Conservation (phyloP, 2,329 filamentous ascomycete species). For the Pseudogymnoascus sp. region DNA sequence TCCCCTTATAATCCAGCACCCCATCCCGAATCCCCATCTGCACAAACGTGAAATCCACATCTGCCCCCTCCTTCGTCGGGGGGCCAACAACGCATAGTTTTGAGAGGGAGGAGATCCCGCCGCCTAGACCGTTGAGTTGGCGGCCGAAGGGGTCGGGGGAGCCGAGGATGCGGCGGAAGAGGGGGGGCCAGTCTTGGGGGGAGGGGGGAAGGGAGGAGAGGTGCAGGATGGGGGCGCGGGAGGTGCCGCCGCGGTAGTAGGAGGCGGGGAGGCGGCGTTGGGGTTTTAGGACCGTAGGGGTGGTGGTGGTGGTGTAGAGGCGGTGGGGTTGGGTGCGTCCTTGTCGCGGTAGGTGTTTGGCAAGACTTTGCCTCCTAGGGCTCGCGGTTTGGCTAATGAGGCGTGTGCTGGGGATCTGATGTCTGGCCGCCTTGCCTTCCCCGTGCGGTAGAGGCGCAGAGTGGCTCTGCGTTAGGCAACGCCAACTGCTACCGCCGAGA, state of each 20-base stretch:
- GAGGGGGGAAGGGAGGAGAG: conserved; percentile 32
- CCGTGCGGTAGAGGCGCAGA: not conserved
- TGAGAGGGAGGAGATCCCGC: conserved; percentile 58
- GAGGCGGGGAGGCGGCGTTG: conserved; percentile 38
- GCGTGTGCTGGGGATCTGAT: not conserved
- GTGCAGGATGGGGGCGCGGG: conserved; percentile 30
- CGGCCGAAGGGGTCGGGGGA: conserved; percentile 58
- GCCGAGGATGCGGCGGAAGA: conserved; percentile 54
- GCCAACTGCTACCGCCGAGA: not conserved
- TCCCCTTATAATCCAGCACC: conserved; percentile 57
- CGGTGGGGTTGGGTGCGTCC: not conserved
- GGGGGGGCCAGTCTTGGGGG: conserved; percentile 37
- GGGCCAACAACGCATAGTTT: conserved; percentile 61
- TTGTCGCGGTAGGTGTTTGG: not conserved
- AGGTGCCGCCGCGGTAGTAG: conserved; percentile 61
- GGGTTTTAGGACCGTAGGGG: conserved; percentile 1
- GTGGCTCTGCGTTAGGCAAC: not conserved
- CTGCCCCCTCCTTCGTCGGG: conserved; percentile 39
- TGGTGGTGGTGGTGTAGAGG: not conserved
- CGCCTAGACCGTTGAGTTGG: conserved; percentile 65
- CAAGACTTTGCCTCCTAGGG: not conserved
- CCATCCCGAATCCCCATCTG: conserved; percentile 56
- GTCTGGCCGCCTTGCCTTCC: not conserved
- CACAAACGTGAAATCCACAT: conserved; percentile 66
- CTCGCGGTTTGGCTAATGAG: not conserved